Base-by-base conservation (phyloP, 208 protist species). In the Herpetomonas tarakana region DNA sequence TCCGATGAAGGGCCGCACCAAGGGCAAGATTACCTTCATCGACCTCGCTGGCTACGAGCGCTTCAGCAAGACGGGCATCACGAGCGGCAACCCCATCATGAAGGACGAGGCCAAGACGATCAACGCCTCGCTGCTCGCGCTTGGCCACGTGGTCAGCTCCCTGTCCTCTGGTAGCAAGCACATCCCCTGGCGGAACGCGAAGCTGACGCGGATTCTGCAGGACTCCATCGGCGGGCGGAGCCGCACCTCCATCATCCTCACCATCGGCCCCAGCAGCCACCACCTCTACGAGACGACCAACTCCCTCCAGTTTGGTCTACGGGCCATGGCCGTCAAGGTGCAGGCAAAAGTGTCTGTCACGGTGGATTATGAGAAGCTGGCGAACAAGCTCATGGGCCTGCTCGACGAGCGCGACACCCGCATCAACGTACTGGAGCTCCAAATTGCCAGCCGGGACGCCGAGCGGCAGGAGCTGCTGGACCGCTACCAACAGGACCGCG, bases 131-230 rank as follows among this genome's bases (percentile, higher is more conserved):
- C 68, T 95, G 25, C 75, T 95, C 12, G 83, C 89, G 14, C 71
- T 95, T 3, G 83, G 88, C 18, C 80, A 91, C 67, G 89, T 95
- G 45, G 89, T 95, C 24, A 90, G 79, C 49, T 81, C 85, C 24
- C 71, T 95, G 22, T 91, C 86, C 2, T 60, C 65, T 26, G 74
- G 74, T 53, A 76, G 71, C 19, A 83, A 78, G 44, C 86, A 93
- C 72, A 84, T 97, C 56, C 93, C 93, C 38, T 97, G 90, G 84
- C 76, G 93, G 41, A 88, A 94, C 58, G 82, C 86, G n/a, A 97
- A 97, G 71, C 75, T 97, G 11, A 97, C 93, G 3, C 78, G 87
- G 52, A 83, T 97, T 31, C 71, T 97, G 61, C 91, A 96, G 62
- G 91, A 96, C 68, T 93, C 84, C n/a, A 91, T 97, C 62, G 93